Percentiles rank a stretch among this genome's conserved stretches.
phyloP scores from a whole-genome alignment of 495 filamentous ascomycete genomes.

The Penicillium subrubescens region DNA sequence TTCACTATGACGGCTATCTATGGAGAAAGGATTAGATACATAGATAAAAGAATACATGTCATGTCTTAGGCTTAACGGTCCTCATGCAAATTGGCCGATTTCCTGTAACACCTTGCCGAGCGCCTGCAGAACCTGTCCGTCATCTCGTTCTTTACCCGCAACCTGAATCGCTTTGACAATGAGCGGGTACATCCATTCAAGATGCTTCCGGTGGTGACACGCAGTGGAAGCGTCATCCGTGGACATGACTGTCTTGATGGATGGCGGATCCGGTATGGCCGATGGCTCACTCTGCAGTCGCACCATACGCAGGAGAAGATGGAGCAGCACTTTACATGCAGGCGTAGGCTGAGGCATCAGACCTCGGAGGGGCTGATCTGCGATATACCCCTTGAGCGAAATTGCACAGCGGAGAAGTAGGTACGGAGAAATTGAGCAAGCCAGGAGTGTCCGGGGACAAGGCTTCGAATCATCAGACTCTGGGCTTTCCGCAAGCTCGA shows the following conservation, averaged over 20 bases:
- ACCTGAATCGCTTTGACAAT: conserved; percentile 69
- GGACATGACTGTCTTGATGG: conserved; percentile 36
- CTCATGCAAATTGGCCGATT: conserved; percentile 47
- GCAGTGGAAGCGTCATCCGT: conserved; percentile 7
- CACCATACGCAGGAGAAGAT: conserved; percentile 66
- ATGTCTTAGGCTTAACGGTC: not conserved
- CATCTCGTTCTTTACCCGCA: conserved; percentile 62
- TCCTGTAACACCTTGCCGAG: conserved; percentile 68
- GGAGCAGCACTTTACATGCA: conserved; percentile 75
- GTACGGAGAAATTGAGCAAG: conserved; percentile 77
- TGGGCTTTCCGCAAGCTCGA: conserved; percentile 54
- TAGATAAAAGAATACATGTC: conserved; percentile 10
- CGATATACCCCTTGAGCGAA: conserved; percentile 77
- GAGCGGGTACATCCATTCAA: conserved; percentile 82
- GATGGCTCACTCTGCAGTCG: conserved; percentile 68
- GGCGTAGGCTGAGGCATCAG: conserved; percentile 87
- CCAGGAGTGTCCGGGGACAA: conserved; percentile 57
- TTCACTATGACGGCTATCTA: not conserved
- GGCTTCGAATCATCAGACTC: conserved; percentile 8
- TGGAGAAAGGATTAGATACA: conserved; percentile 11
- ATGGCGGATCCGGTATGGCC: conserved; percentile 66
- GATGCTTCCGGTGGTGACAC: conserved; percentile 62
- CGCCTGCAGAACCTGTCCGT: conserved; percentile 59
- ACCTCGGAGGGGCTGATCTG: conserved; percentile 89
- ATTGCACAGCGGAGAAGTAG: conserved; percentile 81